A percentile compares a stretch with the other conserved stretches of the same genome.
Conservation (phyloP, 2,329 filamentous ascomycete genomes). For the Xylariaceae sp. region DNA sequence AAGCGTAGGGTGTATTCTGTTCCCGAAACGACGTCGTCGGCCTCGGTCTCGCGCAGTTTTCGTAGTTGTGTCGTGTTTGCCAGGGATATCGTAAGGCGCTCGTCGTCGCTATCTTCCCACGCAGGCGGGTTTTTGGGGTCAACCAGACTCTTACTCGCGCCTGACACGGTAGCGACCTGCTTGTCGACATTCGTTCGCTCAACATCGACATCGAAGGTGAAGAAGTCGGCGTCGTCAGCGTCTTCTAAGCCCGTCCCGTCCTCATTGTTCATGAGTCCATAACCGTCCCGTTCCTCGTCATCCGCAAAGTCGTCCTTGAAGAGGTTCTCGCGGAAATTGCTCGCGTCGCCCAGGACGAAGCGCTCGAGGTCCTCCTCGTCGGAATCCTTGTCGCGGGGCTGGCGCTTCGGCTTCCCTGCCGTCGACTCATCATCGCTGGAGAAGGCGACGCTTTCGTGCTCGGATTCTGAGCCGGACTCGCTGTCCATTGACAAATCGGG, state of each 20-base stretch:
- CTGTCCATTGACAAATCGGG: constrained; percentile 24
- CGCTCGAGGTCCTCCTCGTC: constrained; percentile 82
- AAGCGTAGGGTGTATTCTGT: constrained; percentile 78
- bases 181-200: constrained; percentile 43
- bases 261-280: constrained; percentile 40
- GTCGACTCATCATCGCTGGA: constrained; percentile 30
- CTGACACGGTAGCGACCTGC: constrained; percentile 21
- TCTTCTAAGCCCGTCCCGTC: constrained; percentile 51
- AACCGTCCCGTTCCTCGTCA: constrained; percentile 27
- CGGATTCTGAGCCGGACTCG: constrained; percentile 23
- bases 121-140: constrained; percentile 46
- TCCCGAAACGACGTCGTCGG: constrained; percentile 80
- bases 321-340: constrained; percentile 73
- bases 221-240: constrained; percentile 74
- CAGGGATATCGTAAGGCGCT: constrained; percentile 77
- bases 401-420: constrained; percentile 25
- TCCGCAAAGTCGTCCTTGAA: constrained; percentile 47
- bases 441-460: constrained; percentile 26
- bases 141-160: constrained; percentile 23
- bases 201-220: constrained; percentile 77
- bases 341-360: constrained; percentile 80
- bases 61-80: constrained; percentile 68
- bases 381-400: constrained; percentile 62
- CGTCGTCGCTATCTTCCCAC: constrained; percentile 97
- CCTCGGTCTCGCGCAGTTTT: constrained; percentile 74